Evolutionary conservation across 208 protist species (phyloP), one percentile per base, ranked within the genome.

Genomic region (Leishmania guyanensis): DNA sequence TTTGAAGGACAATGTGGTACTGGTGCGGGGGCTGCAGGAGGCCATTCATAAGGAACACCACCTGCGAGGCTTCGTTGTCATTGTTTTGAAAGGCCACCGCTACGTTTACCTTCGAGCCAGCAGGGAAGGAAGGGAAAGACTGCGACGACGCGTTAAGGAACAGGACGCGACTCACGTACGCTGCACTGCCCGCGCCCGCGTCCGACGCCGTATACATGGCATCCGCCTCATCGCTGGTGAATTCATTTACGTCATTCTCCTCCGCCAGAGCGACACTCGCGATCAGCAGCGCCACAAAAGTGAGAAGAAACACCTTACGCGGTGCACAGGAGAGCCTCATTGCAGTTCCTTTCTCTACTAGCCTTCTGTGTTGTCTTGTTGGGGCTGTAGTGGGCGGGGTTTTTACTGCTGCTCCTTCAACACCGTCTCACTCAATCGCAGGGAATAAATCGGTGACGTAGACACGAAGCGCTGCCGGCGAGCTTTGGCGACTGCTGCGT

Each of bases 41-140:
- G 16, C 84, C 93, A 16, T 86, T 78, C 5, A 92, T 77, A 54
- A 96, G 88, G 22, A 96, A 79, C 53, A 96, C 81, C 22, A 86
- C 80, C 82, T 93, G 84, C 1, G 83, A 43, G 69, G 69, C 77
- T 17, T 64, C 78, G 8, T 56, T 39, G 8, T 90, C 84, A 75
- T 89, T 91, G 82, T 96, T 96, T 53, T 90, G 90, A 85, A 90
- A 98, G 26, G 87, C 92, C 43, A 98, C 86, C 50, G 93, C 66
- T 6, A 78, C 81, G 20, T 91, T 79, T 3, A 85, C 78, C 66
- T 81, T 85, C 26, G 84, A 81, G 12, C 94, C 94, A 3, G 89
- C 90, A 5, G 82, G 86, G 39, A 96, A 80, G 62, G 83, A 81
- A 0, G 89, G 91, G 69, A 86, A 86, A 9, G 82, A 84, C 36